Percentiles rank a stretch among this genome's conserved stretches.
These are phyloP conservation scores for Penicillium cinerascens DNA, from an alignment of 495 filamentous ascomycete genomes.

Conservation along the genomic window DNA sequence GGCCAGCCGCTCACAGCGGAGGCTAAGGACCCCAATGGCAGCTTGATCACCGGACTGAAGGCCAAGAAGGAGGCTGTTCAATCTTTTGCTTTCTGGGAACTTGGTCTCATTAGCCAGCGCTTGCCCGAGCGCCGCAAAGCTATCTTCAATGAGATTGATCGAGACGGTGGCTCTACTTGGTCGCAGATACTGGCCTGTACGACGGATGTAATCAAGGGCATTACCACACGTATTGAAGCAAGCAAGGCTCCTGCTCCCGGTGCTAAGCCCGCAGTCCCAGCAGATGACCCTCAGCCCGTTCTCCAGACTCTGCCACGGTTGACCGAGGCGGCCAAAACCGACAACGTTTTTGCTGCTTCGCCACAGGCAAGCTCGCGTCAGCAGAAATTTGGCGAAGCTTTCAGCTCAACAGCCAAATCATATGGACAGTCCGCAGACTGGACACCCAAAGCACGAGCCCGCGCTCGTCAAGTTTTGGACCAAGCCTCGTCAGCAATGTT, in stretches of 20 bases:
- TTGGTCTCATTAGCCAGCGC: constrained; percentile 70
- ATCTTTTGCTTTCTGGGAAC: constrained; percentile 88
- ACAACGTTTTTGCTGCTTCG: constrained; percentile 52
- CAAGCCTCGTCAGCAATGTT: constrained; percentile 41
- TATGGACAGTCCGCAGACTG: constrained; percentile 57
- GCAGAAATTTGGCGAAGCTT: constrained; percentile 47
- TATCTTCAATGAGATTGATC: constrained; percentile 88
- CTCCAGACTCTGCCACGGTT: constrained; percentile 49
- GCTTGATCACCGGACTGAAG: constrained; percentile 76
- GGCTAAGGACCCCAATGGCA: constrained; percentile 88
- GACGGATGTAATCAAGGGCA: constrained; percentile 59
- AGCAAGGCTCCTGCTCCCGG: constrained; percentile 49
- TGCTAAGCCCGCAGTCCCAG: constrained; percentile 21
- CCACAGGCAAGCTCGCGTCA: constrained; percentile 46
- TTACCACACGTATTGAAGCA: constrained; percentile 61
- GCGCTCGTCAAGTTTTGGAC: constrained; percentile 38
- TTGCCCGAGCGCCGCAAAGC: constrained; percentile 69
- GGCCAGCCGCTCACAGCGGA: constrained; percentile 77
- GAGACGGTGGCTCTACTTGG: constrained; percentile 74
- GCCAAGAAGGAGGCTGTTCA: constrained; percentile 55
- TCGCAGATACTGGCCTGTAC: constrained; percentile 68
- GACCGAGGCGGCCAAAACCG: constrained; percentile 52
- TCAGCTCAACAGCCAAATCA: constrained; percentile 54
- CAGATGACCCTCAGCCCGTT: constrained; percentile 32
- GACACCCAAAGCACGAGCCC: constrained; percentile 43